A percentile compares a stretch with the other conserved stretches of the same genome.
Conservation (phyloP, 768 basidiomycete genomes). For the Filobasidium wieringae region DNA sequence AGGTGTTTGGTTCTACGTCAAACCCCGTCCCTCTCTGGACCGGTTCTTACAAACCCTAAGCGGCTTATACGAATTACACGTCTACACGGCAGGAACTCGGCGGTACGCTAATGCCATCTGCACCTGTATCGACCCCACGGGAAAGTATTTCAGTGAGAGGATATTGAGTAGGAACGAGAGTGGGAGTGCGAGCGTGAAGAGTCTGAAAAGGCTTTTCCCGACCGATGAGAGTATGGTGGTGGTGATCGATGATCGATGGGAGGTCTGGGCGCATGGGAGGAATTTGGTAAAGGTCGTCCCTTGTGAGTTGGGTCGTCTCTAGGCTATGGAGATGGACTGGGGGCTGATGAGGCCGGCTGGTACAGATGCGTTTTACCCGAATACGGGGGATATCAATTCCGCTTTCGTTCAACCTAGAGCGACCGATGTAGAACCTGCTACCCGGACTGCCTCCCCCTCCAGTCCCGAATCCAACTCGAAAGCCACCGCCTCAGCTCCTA, state of each 20-base stretch:
- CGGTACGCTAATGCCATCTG: slow-evolving; percentile 94
- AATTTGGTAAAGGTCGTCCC: slow-evolving; percentile 95
- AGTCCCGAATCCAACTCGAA: slow-evolving; percentile 23
- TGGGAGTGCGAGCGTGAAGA: slow-evolving; percentile 80
- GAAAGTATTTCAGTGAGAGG: slow-evolving; percentile 70
- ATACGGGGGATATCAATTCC: slow-evolving; percentile 96
- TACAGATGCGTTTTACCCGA: slow-evolving; percentile 91
- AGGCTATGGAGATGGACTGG: background rate
- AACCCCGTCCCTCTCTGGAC: slow-evolving; percentile 51
- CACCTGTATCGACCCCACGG: slow-evolving; percentile 80
- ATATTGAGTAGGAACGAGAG: slow-evolving; percentile 90
- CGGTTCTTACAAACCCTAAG: background rate
- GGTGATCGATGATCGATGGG: slow-evolving; percentile 94
- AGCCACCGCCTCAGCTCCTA: slow-evolving; percentile 7
- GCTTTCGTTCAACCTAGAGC: slow-evolving; percentile 67
- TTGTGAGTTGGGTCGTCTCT: slow-evolving; percentile 59
- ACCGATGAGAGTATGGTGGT: slow-evolving; percentile 98
- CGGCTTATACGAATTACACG: slow-evolving; percentile 90
- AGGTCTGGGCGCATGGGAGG: slow-evolving; percentile 97
- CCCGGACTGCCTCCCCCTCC: slow-evolving; percentile 41
- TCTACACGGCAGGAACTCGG: slow-evolving; percentile 98
- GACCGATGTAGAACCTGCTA: slow-evolving; percentile 41
- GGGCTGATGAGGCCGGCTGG: background rate
- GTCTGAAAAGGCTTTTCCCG: slow-evolving; percentile 80
- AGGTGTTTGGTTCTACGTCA: slow-evolving; percentile 75